Conservation (phyloP, 306 rosid species). For the Sophora flavescens region DNA sequence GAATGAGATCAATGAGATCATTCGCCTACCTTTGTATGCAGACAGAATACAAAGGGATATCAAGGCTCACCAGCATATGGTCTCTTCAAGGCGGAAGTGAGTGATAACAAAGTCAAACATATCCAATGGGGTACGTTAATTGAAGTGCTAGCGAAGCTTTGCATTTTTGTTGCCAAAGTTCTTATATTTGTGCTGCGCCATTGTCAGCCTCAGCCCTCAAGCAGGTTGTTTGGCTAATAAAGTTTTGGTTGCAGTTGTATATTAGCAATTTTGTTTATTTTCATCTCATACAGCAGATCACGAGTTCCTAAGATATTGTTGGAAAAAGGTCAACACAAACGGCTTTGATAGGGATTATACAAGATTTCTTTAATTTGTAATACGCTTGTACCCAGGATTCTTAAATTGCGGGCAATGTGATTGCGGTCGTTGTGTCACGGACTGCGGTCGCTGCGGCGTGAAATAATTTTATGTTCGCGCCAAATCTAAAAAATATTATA, state of each 20-base stretch:
- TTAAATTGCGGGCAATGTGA: too few relatives aligned
- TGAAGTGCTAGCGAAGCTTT: conserved; percentile 31
- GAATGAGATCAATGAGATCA: conserved; percentile 81
- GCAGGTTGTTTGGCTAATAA: conserved; percentile 13
- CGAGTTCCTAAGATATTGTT: conserved; percentile 11
- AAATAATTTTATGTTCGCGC: too few relatives aligned
- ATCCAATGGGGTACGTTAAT: conserved; percentile 4
- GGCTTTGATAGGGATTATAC: conserved; percentile 27
- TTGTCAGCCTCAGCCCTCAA: conserved; percentile 21
- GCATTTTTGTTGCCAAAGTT: conserved; percentile 39
- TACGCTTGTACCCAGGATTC: background rate
- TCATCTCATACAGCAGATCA: conserved; percentile 11
- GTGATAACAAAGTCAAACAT: conserved; percentile 18
- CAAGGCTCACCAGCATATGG: conserved; percentile 82
- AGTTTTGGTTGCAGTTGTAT: conserved; percentile 46
- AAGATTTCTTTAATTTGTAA: background rate
- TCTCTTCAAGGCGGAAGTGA: conserved; percentile 75
- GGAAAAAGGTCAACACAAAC: background rate
- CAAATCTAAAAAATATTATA: too few relatives aligned
- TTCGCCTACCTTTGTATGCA: conserved; percentile 90
- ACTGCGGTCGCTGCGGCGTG: too few relatives aligned
- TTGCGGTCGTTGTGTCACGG: too few relatives aligned
- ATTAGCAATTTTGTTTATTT: conserved; percentile 49
- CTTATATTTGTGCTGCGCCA: background rate
- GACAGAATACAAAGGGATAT: conserved; percentile 92